phyloP scores from a whole-genome alignment of 2,329 filamentous ascomycete species.

The Paraconiothyrium sp. region DNA sequence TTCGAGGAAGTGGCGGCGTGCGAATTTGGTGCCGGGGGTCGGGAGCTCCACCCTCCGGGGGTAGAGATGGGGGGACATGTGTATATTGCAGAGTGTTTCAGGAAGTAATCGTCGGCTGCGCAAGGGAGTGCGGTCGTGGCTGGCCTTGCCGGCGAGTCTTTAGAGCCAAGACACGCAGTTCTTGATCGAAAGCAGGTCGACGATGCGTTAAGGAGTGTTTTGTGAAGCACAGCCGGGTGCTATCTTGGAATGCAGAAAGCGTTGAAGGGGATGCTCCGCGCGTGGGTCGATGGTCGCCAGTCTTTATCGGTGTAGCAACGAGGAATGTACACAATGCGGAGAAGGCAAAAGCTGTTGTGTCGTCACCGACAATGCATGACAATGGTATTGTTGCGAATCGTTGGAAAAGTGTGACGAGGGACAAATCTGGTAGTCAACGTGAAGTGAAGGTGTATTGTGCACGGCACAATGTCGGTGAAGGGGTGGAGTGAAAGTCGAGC shows the following conservation, averaged over 20 bases:
- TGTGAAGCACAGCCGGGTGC: conserved; percentile 21
- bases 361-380: conserved; percentile 45
- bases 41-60: conserved; percentile 33
- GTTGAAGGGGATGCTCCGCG: conserved; percentile 10
- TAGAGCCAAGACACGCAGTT: background rate
- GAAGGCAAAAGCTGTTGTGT: conserved; percentile 26
- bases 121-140: conserved; percentile 1
- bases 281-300: conserved; percentile 5
- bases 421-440: conserved; percentile 2
- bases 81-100: conserved; percentile 14
- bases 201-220: conserved; percentile 1
- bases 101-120: background rate
- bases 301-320: conserved; percentile 29
- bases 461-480: conserved; percentile 13
- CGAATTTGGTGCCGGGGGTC: conserved; percentile 14
- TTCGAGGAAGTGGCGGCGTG: conserved; percentile 38
- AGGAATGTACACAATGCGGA: conserved; percentile 30
- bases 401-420: background rate
- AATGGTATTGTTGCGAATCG: conserved; percentile 23
- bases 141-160: conserved; percentile 4
- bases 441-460: conserved; percentile 15
- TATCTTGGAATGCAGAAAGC: conserved; percentile 10
- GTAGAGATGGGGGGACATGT: conserved; percentile 40
- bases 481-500: conserved; percentile 1
- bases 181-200: background rate